These are phyloP conservation scores for Blastobotrys attinorum DNA, from an alignment of 805 yeast species.

Conservation along the genomic window DNA sequence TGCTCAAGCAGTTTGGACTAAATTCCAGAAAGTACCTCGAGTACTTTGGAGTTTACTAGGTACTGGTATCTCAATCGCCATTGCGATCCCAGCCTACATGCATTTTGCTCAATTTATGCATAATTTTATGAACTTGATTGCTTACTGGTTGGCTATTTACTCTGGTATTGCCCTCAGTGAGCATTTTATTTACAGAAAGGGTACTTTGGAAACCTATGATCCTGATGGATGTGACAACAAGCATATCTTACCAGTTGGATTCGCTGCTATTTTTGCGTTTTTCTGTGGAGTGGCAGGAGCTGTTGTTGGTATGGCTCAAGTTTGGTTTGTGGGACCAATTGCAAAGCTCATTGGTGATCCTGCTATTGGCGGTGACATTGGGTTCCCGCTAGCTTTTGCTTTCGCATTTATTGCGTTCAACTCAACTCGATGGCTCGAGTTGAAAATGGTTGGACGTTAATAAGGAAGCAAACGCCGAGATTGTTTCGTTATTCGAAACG, in stretches of 20 bases:
- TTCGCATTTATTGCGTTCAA: conserved; percentile 61
- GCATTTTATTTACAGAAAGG: conserved; percentile 70
- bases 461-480: too few species aligned
- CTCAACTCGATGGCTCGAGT: conserved; percentile 54
- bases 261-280: conserved; percentile 71
- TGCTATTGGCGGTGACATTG: conserved; percentile 71
- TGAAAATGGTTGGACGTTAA: conserved; percentile 44
- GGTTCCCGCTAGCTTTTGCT: conserved; percentile 66
- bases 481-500: too few species aligned
- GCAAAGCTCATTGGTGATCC: conserved; percentile 49
- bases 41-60: conserved; percentile 73
- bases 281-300: conserved; percentile 81
- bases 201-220: conserved; percentile 50
- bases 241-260: conserved; percentile 59
- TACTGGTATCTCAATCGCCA: conserved; percentile 69
- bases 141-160: conserved; percentile 85
- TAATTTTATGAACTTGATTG: conserved; percentile 86
- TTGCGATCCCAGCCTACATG: conserved; percentile 84
- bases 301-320: conserved; percentile 80
- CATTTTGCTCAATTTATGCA: conserved; percentile 63
- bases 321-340: conserved; percentile 72
- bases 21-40: conserved; percentile 70
- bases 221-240: conserved; percentile 53
- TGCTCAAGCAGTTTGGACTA: conserved; percentile 78
- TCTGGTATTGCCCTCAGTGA: conserved; percentile 68